Evolutionary conservation across 495 filamentous ascomycete species (phyloP).

Genomic region (Chaetomium tenue): DNA sequence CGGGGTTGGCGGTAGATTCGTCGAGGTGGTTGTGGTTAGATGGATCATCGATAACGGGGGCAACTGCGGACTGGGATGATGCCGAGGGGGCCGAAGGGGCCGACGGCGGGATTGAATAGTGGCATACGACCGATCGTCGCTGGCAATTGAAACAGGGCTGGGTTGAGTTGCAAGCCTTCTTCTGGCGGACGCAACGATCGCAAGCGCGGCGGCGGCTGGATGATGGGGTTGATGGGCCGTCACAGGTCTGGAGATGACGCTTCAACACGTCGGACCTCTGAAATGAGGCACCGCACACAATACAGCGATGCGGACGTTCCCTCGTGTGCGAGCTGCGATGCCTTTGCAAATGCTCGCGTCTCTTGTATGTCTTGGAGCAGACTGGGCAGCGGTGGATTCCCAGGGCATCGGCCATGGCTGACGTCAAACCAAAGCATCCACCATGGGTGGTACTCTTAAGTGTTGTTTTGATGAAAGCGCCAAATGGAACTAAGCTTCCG

Average conservation of each 20-base stretch:
- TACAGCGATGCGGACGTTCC: constrained; percentile 34
- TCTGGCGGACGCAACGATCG: constrained; percentile 37
- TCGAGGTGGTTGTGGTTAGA: not conserved
- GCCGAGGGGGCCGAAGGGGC: constrained; percentile 4
- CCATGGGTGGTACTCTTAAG: not conserved
- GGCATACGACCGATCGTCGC: constrained; percentile 27
- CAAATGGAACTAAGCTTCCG: not conserved
- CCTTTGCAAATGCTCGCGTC: constrained; percentile 36
- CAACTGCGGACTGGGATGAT: not conserved
- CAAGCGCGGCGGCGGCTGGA: constrained; percentile 32
- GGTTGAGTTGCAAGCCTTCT: constrained; percentile 36
- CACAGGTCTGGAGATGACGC: constrained; percentile 37
- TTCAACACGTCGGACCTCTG: constrained; percentile 38
- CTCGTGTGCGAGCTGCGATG: constrained; percentile 33
- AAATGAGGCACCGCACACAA: constrained; percentile 33
- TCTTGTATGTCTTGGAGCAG: constrained; percentile 38
- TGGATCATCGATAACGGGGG: not conserved
- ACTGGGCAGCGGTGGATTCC: constrained; percentile 34
- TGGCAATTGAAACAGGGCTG: constrained; percentile 36
- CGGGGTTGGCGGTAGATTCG: not conserved
- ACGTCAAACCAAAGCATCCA: not conserved
- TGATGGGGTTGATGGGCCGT: constrained; percentile 23
- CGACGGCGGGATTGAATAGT: constrained; percentile 24
- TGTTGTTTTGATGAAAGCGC: not conserved
- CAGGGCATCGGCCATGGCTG: constrained; percentile 27